A percentile compares a stretch with the other conserved stretches of the same genome.
Conservation (phyloP, 257 asterid genomes). For the Ballota nigra region DNA sequence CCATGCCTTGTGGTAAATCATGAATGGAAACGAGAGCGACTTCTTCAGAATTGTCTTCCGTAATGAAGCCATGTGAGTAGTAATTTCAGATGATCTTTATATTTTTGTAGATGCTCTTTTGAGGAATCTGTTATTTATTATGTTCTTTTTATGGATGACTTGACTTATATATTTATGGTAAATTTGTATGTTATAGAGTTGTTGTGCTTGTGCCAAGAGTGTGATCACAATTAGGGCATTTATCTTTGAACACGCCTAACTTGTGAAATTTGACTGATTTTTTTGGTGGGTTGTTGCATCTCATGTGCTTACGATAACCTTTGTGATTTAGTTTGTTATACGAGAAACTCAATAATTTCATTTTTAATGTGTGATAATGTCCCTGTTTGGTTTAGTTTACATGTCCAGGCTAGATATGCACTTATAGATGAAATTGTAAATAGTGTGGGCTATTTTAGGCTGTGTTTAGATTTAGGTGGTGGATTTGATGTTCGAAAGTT, state of each 20-base stretch:
- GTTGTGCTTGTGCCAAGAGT: background rate
- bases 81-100: background rate
- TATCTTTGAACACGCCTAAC: background rate
- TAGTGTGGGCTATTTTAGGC: too few species aligned
- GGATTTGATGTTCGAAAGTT: too few species aligned
- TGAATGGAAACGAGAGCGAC: background rate
- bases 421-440: too few species aligned
- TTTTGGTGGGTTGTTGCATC: background rate
- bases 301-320: background rate
- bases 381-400: too few species aligned
- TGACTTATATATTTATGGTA: background rate
- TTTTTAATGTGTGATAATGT: background rate
- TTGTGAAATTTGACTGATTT: background rate
- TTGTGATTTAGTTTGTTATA: background rate
- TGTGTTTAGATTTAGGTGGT: too few species aligned
- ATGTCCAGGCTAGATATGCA: too few species aligned
- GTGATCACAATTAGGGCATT: background rate
- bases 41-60: background rate
- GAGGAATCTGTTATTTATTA: background rate
- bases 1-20: constrained; percentile 16
- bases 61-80: background rate
- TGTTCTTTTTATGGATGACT: background rate
- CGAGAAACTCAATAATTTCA: too few species aligned
- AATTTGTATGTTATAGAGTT: background rate
- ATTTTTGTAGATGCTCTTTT: background rate